phyloP scores from a whole-genome alignment of 371 early-diverging fungal species.

The Syncephalastrum racemosum region DNA sequence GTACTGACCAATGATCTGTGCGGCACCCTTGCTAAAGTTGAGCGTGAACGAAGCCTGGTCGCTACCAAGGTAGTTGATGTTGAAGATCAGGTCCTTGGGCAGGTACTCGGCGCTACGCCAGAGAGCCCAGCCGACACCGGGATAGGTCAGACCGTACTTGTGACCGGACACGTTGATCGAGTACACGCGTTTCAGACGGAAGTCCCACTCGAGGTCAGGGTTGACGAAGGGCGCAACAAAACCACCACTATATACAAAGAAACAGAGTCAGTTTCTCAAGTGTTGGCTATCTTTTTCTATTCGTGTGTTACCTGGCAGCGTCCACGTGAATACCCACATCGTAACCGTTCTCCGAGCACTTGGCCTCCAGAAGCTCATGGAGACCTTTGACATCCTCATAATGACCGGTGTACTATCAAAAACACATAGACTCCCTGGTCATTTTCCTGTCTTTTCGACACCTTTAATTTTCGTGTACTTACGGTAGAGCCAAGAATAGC shows the following conservation, averaged over 20 bases:
- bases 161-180: constrained; percentile 76
- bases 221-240: constrained; percentile 77
- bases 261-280: background rate
- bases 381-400: constrained; percentile 73
- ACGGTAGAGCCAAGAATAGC: constrained; percentile 72
- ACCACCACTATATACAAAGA: constrained; percentile 52
- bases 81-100: constrained; percentile 67
- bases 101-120: constrained; percentile 62
- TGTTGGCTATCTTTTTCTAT: background rate
- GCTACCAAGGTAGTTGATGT: constrained; percentile 62
- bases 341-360: constrained; percentile 53
- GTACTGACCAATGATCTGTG: constrained; percentile 67
- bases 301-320: constrained; percentile 55
- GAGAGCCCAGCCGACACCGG: constrained; percentile 69
- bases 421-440: background rate
- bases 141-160: constrained; percentile 75
- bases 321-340: constrained; percentile 78
- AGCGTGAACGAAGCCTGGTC: constrained; percentile 70
- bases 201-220: constrained; percentile 73
- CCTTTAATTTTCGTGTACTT: constrained; percentile 6
- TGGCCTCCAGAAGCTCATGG: constrained; percentile 57
- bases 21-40: constrained; percentile 67
- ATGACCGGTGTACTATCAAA: constrained; percentile 69
- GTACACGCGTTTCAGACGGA: constrained; percentile 64
- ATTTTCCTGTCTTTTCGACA: background rate